A percentile compares a stretch with the other conserved stretches of the same genome.
These are phyloP conservation scores for Nannochloris sp. DNA, from an alignment of 139 green algal genomes.

Conservation along the genomic window DNA sequence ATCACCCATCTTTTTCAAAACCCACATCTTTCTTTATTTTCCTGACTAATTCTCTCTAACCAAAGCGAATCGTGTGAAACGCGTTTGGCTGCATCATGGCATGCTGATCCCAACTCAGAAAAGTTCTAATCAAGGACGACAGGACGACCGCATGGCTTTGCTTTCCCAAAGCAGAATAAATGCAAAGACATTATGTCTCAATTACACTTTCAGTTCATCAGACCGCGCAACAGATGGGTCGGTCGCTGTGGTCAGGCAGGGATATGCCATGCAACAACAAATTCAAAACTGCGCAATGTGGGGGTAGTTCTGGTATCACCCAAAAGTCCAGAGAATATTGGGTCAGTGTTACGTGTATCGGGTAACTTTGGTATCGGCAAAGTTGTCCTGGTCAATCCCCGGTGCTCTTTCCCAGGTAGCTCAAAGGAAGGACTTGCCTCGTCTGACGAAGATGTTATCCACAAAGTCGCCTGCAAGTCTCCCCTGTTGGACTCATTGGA, in stretches of 20 bases:
- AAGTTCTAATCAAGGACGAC: too few relatives aligned
- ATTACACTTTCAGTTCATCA: too few relatives aligned
- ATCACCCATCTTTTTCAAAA: too few relatives aligned
- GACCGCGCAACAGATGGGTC: too few relatives aligned
- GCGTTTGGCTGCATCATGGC: too few relatives aligned
- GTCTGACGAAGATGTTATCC: conserved; percentile 9
- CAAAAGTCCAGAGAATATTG: conserved; percentile 27
- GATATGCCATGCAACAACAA: not conserved
- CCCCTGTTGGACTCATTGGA: conserved; percentile 3
- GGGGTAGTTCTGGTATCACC: conserved; percentile 19
- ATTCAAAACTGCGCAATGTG: not conserved
- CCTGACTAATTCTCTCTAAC: too few relatives aligned
- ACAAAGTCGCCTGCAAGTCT: not conserved
- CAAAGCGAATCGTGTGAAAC: too few relatives aligned
- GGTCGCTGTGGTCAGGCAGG: not conserved
- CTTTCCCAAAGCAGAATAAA: too few relatives aligned
- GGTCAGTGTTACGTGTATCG: conserved; percentile 13
- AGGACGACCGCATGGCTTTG: too few relatives aligned
- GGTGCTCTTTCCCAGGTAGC: conserved; percentile 1
- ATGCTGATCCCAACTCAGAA: too few relatives aligned
- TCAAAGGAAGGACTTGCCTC: not conserved
- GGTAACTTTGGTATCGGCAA: conserved; percentile 24
- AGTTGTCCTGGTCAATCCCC: conserved; percentile 19
- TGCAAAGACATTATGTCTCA: too few relatives aligned
- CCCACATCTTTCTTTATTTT: too few relatives aligned